Conservation (phyloP, 306 rosid genomes). For the Chamaecrista fasciculata region DNA sequence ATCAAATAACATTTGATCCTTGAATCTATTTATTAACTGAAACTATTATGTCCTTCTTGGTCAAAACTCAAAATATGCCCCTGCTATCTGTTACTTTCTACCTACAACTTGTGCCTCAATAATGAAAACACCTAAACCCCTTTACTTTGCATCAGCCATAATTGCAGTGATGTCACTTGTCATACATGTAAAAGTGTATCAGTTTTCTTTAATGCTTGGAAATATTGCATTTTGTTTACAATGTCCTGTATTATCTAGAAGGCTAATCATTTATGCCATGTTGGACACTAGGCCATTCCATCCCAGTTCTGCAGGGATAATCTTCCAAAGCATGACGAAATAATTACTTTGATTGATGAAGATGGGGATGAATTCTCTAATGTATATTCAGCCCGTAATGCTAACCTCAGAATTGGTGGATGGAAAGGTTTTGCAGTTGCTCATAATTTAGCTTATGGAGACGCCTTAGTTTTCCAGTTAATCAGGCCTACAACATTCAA, state of each 20-base stretch:
- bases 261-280: constrained; percentile 13
- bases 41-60: background rate
- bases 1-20: background rate
- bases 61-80: too few species aligned
- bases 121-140: background rate
- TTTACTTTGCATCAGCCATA: background rate
- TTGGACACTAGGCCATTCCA: constrained; percentile 62
- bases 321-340: constrained; percentile 50
- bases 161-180: background rate
- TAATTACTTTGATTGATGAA: constrained; percentile 64
- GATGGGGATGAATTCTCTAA: constrained; percentile 52
- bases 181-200: background rate
- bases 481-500: constrained; percentile 51
- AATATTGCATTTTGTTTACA: background rate
- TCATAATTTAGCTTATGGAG: constrained; percentile 74
- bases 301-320: constrained; percentile 48
- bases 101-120: background rate
- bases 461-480: constrained; percentile 72
- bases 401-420: constrained; percentile 78
- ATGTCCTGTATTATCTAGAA: background rate
- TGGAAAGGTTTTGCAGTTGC: constrained; percentile 83
- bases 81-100: background rate
- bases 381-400: constrained; percentile 49
- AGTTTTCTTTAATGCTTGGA: background rate
- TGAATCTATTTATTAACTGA: background rate